Base-by-base conservation (phyloP, 202 grass and related monocot genomes). In the Brachypodium distachyon region DNA sequence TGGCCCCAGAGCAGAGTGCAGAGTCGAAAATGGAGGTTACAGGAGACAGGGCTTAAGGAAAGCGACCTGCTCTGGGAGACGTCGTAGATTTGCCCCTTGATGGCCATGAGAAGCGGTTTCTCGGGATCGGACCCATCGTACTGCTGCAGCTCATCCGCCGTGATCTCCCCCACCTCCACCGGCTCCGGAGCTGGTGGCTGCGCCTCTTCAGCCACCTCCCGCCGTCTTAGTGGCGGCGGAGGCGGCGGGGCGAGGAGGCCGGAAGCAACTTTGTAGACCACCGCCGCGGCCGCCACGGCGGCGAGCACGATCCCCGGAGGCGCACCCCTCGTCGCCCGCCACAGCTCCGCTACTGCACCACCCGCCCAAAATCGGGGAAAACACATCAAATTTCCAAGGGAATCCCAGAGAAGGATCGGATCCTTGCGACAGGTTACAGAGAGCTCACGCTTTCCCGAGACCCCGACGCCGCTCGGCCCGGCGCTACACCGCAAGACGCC, bases 61-160 rank as follows among this genome's bases (percentile, higher is more conserved):
- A 16, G 7, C 43, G 28, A 95, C 91, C 96, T 95, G 79, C 91
- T 82, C 61, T 81, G 84, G 28, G 85, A 92, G 84, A 99, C 83
- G 43, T 93, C 92, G 58, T 90, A 99, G 88, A 99, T 88, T 74
- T 90, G 92, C 29, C 92, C 96, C 74, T 92, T 95, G 91, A 99
- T 89, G 47, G 92, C 96, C 82, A 94, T 88, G 25, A 98, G 85
- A 3, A 95, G 81, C 2, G 87, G 89, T 28, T 94, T 88, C 54
- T 89, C 62, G 8, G 91, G 83, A 61, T 95, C 89, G 27, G 91
- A 90, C 57, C 91, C 96, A 14, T 95, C 82, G 49, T 90, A 98
- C 67, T 65, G 80, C 80, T n/a, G 77, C 67, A 98, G 73, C 55
- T 98, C 96, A 21, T 92, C 91, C 70, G 82, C 76, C 63, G 77